These are phyloP conservation scores for Litchi chinensis DNA, from an alignment of 345 rosid species.

Conservation along the genomic window DNA sequence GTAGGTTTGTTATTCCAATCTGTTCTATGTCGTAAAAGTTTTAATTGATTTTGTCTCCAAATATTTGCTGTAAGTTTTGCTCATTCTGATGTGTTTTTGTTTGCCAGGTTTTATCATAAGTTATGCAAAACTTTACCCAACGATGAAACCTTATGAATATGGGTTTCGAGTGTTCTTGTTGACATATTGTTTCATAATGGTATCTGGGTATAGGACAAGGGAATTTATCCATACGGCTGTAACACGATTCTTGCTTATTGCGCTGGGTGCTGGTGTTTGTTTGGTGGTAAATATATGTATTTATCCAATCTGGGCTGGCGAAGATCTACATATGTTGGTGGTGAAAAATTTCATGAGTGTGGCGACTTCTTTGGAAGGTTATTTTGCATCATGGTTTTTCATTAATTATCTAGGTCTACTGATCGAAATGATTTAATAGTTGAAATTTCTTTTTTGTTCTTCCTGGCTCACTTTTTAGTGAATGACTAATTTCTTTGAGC, in stretches of 20 bases:
- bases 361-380: slow-evolving; percentile 90
- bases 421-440: background rate
- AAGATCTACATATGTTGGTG: slow-evolving; percentile 88
- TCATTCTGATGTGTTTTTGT: slow-evolving; percentile 22
- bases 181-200: slow-evolving; percentile 75
- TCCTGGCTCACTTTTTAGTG: slow-evolving; percentile 4
- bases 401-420: background rate
- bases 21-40: background rate
- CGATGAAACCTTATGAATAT: slow-evolving; percentile 91
- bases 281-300: slow-evolving; percentile 78
- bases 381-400: background rate
- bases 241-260: slow-evolving; percentile 76
- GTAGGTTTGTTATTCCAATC: slow-evolving; percentile 43
- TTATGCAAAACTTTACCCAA: slow-evolving; percentile 72
- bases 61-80: slow-evolving; percentile 7
- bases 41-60: slow-evolving; percentile 13
- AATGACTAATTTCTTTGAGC: slow-evolving; percentile 22
- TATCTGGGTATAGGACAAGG: slow-evolving; percentile 86
- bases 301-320: slow-evolving; percentile 98
- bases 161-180: slow-evolving; percentile 89
- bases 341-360: slow-evolving; percentile 82
- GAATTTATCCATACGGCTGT: slow-evolving; percentile 74
- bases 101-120: slow-evolving; percentile 70
- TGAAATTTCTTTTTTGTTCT: background rate
- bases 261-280: slow-evolving; percentile 82